phyloP scores from a whole-genome alignment of 1,139 yeast species.

The Magnusiomyces starmeri region DNA sequence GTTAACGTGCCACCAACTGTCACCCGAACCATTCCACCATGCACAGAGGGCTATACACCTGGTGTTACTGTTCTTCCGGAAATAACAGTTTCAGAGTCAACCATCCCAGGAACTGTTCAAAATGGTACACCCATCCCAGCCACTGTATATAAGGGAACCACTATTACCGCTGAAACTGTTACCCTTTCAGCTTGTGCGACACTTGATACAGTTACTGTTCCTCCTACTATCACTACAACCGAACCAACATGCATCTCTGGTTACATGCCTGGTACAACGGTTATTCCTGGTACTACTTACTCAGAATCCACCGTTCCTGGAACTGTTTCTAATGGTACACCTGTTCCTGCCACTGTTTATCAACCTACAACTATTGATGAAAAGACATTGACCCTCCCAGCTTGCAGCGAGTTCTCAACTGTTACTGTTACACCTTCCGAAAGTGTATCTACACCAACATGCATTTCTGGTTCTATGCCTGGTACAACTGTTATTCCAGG shows the following conservation, averaged over 20 bases:
- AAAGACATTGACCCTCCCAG: constrained; percentile 4
- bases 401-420: constrained; percentile 10
- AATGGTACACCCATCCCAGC: constrained; percentile 6
- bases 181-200: constrained; percentile 8
- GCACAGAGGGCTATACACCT: background rate
- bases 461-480: background rate
- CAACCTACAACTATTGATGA: constrained; percentile 7
- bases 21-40: background rate
- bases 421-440: constrained; percentile 7
- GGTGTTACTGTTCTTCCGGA: constrained; percentile 6
- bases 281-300: constrained; percentile 6
- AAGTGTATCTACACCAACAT: constrained; percentile 4
- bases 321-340: constrained; percentile 5
- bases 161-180: constrained; percentile 1
- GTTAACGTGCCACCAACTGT: constrained; percentile 7
- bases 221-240: constrained; percentile 2
- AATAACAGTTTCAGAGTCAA: background rate
- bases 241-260: constrained; percentile 6
- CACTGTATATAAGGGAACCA: constrained; percentile 6
- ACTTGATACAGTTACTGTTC: background rate
- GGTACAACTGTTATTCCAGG: constrained; percentile 6
- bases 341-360: constrained; percentile 8
- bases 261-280: constrained; percentile 8
- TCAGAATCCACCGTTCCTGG: background rate
- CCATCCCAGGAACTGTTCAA: constrained; percentile 1